Conservation (phyloP, 2,329 filamentous ascomycete species). For the Alternaria alternata region DNA sequence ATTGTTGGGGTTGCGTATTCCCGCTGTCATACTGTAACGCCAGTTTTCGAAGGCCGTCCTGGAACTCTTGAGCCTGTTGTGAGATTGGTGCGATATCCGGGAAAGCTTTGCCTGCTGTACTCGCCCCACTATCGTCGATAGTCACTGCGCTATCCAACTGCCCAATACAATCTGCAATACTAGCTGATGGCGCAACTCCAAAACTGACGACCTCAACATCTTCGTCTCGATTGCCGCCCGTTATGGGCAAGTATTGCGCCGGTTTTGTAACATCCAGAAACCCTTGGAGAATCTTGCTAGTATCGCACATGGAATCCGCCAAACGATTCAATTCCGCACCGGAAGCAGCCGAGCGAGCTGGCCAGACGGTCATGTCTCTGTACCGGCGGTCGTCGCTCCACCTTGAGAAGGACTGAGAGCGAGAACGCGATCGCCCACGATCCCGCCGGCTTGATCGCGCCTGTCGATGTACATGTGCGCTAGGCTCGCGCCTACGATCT, state of each 20-base stretch:
- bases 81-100: accelerated
- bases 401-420: background rate
- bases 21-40: background rate
- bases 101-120: accelerated
- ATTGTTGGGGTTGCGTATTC: background rate
- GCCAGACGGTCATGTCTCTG: background rate
- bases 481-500: too few relatives aligned
- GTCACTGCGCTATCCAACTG: too few relatives aligned
- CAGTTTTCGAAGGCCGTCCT: background rate
- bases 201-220: accelerated
- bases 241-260: background rate
- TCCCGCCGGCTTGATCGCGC: too few relatives aligned
- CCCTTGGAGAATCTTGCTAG: background rate
- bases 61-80: background rate
- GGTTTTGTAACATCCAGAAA: too few relatives aligned
- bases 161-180: too few relatives aligned
- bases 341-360: background rate
- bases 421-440: too few relatives aligned
- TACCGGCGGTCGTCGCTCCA: background rate
- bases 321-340: background rate
- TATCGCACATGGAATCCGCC: background rate
- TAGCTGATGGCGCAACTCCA: too few relatives aligned
- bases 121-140: background rate
- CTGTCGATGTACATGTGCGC: too few relatives aligned
- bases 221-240: accelerated